Evolutionary conservation across 1,139 yeast species (phyloP), one percentile per base, ranked within the genome.

Genomic region (Kodamaea anthophila): DNA sequence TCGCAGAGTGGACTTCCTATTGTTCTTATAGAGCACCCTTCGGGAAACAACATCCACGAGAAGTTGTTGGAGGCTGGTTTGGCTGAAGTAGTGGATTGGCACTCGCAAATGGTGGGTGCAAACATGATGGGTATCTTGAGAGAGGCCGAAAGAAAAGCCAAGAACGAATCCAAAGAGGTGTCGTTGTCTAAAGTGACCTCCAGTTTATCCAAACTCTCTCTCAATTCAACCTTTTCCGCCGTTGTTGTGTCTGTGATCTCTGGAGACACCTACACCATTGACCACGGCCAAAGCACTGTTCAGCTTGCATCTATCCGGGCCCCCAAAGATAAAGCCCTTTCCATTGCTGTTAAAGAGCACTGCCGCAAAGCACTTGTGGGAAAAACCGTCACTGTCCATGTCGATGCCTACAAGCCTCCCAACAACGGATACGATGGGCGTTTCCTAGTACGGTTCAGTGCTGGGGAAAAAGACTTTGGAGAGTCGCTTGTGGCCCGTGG

Each of bases 81-180:
- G 24, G 94, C 81, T 6, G 77, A 77, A 41, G 74, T 84, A 33
- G 75, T 79, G 13, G 94, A 85, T 51, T 82, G 94, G 91, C 94
- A 85, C 52, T 75, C 87, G 1, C 54, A 74, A n/a, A 49, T 76
- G 30, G 59, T 86, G 34, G 95, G 95, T 3, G 61, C 87, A 5
- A 55, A 66, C 22, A 62, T 61, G 24, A 83, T 85, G 88, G 47
- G 70, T 4, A 50, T 52, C 18, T 65, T 81, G 34, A 71, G 94
- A 51, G 70, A 64, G 35, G 76, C 82, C 15, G 94, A 83, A 51
- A 74, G 66, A 41, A 51, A 65, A 2, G 94, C 93, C n/a, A 77
- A 70, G 44, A 65, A 68, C 7, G 58, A 65, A 15, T 82, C 75
- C 13, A 66, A 68, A 39, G 84, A 83, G n/a, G 47, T 78, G 21